Base-by-base conservation (phyloP, 805 yeast genomes). In the Candida takata region DNA sequence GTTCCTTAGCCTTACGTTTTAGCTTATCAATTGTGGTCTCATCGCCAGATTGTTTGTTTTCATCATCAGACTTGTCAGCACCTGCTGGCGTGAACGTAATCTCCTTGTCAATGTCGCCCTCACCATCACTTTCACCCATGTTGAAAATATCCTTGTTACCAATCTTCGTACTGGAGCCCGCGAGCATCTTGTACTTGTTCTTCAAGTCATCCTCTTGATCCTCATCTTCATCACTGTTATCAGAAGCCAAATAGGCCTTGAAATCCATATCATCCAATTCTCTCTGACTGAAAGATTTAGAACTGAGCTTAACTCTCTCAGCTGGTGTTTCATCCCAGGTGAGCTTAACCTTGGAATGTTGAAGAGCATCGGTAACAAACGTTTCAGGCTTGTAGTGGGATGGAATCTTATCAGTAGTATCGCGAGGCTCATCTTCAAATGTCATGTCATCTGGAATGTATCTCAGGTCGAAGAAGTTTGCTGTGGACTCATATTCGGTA, bases 251-350 rank as follows among this genome's bases (percentile, higher is more conserved):
- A 52, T 88, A 92, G 1, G 97, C 95, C 50, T 84, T 76, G 63
- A 88, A 81, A 58, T 88, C 97, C 87, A 80, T 81, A 34, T 82
- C 90, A 49, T 82, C 92, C 32, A 86, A 68, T 56, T 92, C 97
- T 55, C 83, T 79, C 55, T 84, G 92, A 33, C 86, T 77, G 57
- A 92, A 90, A 6, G 87, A 85, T 47, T 81, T 79, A 12, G 82
- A 71, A 2, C 96, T 73, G 36, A 88, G 58, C 40, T 81, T 76
- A 13, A 76, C 58, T 52, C 98, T 74, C 52, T 87, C 97, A 39
- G 78, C 80, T 6, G 98, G 97, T 0, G 97, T 94, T 62, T 90
- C 97, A 60, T 92, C 98, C 98, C 98, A 92, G 1, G 97, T 88
- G 47, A 92, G 69, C 58, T 85, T 88, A 33, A 92, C 98, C 52